Conservation (phyloP, 106 monocot species). For the Dendrobium catenatum region DNA sequence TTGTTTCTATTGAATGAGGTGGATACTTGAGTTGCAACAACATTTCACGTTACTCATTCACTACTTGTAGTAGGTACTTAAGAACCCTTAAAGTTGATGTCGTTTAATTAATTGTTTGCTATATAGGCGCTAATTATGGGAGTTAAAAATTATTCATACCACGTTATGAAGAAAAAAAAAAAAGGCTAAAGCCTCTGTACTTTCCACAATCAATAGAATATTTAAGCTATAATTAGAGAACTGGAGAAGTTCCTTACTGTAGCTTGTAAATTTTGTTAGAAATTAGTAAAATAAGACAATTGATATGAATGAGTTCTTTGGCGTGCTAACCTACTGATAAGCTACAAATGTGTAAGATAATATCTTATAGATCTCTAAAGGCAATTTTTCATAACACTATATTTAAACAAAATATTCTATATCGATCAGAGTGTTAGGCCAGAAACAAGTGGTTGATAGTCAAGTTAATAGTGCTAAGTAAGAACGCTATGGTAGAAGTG, state of each 20-base stretch:
- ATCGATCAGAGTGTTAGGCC: no score
- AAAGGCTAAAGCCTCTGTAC: neutral
- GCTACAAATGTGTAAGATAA: neutral
- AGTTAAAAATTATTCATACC: no score
- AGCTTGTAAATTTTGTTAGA: slow-evolving; percentile 1
- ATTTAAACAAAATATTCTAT: no score
- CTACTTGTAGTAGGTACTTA: neutral
- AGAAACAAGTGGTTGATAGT: no score
- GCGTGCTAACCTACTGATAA: neutral
- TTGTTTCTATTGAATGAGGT: neutral
- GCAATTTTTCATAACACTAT: no score
- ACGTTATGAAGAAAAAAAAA: no score
- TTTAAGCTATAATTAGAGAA: neutral
- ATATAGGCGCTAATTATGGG: neutral
- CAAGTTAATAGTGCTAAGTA: no score
- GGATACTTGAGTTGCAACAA: neutral
- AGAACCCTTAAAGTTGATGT: neutral
- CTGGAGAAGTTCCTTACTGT: neutral
- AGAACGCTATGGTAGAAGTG: no score
- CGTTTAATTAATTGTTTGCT: neutral
- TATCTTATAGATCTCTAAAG: no score
- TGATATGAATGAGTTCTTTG: neutral
- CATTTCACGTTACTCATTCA: neutral
- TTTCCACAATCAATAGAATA: neutral
- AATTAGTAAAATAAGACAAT: neutral